phyloP scores from a whole-genome alignment of 495 filamentous ascomycete genomes.

The Podospora sp. region DNA sequence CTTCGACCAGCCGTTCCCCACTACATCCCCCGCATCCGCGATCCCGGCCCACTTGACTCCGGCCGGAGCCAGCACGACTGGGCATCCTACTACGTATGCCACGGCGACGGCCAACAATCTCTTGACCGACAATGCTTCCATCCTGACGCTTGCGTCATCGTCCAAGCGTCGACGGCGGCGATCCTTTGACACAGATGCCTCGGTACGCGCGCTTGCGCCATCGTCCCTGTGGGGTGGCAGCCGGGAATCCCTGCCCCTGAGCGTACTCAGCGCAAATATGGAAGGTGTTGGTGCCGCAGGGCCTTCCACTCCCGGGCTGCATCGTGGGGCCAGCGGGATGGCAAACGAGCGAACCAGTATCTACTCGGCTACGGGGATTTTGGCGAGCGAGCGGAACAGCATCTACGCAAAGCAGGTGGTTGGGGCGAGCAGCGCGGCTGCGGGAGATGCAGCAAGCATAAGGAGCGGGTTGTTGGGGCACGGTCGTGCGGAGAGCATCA shows the following conservation, averaged over 20 bases:
- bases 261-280: constrained; percentile 79
- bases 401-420: constrained; percentile 73
- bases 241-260: constrained; percentile 82
- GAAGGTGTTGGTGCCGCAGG: constrained; percentile 43
- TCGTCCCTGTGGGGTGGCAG: constrained; percentile 91
- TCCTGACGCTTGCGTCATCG: constrained; percentile 93
- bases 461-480: constrained; percentile 78
- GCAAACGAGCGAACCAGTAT: constrained; percentile 82
- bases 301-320: constrained; percentile 44
- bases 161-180: constrained; percentile 86
- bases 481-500: constrained; percentile 77
- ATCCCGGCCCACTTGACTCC: constrained; percentile 77
- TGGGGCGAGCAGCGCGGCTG: constrained; percentile 42
- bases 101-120: constrained; percentile 90
- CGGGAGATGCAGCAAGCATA: constrained; percentile 75
- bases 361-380: constrained; percentile 76
- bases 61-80: constrained; percentile 42
- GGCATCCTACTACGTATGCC: constrained; percentile 80
- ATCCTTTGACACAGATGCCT: constrained; percentile 94
- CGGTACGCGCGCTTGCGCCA: constrained; percentile 86
- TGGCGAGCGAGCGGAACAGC: constrained; percentile 76
- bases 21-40: constrained; percentile 70
- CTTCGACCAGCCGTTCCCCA: constrained; percentile 90
- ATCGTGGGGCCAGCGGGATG: constrained; percentile 64
- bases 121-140: constrained; percentile 91